Percentiles rank a stretch among this genome's conserved stretches.
phyloP scores from a whole-genome alignment of 1,284 basidiomycete genomes.

The Xanthoconium separans region DNA sequence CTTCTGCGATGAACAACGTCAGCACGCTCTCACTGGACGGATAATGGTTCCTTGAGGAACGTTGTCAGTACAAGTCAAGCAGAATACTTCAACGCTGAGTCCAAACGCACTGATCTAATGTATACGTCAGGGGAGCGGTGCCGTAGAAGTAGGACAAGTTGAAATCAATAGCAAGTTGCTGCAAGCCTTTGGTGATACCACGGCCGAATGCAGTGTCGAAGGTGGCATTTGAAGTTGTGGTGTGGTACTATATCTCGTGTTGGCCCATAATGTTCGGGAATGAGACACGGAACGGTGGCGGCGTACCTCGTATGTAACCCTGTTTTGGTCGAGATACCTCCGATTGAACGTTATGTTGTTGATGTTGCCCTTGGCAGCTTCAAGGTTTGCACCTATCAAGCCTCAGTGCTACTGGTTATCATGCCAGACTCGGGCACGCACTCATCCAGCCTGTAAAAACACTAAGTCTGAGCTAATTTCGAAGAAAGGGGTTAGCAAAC shows the following conservation, averaged over 20 bases:
- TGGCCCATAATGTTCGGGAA: not conserved
- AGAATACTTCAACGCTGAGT: not conserved
- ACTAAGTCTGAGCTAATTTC: not conserved
- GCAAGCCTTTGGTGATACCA: conserved; percentile 54
- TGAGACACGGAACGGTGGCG: not conserved
- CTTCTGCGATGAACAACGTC: conserved; percentile 60
- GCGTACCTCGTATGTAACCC: conserved; percentile 64
- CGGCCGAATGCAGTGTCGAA: conserved; percentile 60
- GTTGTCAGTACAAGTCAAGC: not conserved
- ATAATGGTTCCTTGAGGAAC: conserved; percentile 49
- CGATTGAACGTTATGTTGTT: conserved; percentile 61
- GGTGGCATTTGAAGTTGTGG: conserved; percentile 37
- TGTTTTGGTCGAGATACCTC: conserved; percentile 74
- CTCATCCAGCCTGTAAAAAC: conserved; percentile 34
- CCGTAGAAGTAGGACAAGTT: conserved; percentile 60
- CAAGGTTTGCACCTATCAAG: conserved; percentile 50
- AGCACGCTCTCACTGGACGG: conserved; percentile 66
- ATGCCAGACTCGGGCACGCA: conserved; percentile 6
- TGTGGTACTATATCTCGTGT: conserved; percentile 52
- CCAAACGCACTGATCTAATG: conserved; percentile 51
- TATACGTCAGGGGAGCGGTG: conserved; percentile 72
- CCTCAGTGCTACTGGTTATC: not conserved
- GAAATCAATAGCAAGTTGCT: conserved; percentile 51
- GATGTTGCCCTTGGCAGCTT: conserved; percentile 35
- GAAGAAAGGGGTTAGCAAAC: conserved; percentile 34